phyloP scores from a whole-genome alignment of 306 rosid genomes.

The Begonia loranthoides region DNA sequence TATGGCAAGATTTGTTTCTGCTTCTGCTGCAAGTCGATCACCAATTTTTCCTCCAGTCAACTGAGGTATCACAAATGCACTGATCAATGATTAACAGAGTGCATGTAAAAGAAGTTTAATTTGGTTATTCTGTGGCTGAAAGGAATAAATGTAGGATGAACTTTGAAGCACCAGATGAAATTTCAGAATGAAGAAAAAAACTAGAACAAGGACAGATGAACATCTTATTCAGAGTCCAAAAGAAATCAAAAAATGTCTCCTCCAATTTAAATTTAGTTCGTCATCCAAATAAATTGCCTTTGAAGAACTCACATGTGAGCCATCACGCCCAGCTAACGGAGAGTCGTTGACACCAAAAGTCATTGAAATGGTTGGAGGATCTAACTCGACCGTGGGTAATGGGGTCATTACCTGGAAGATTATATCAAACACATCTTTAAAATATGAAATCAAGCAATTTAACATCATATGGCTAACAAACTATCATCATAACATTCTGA shows the following conservation, averaged over 20 bases:
- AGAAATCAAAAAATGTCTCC: too few relatives aligned
- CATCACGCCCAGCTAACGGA: conserved; percentile 97
- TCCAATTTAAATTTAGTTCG: too few relatives aligned
- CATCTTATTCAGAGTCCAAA: too few relatives aligned
- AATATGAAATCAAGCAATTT: too few relatives aligned
- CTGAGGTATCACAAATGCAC: conserved; percentile 28
- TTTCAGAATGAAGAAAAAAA: too few relatives aligned
- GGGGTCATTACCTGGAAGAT: conserved; percentile 46
- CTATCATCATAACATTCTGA: too few relatives aligned
- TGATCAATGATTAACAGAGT: conserved; percentile 6
- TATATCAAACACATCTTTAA: background rate
- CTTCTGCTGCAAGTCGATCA: conserved; percentile 77
- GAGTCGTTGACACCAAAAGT: conserved; percentile 97
- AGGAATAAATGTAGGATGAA: background rate
- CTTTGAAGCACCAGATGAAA: background rate
- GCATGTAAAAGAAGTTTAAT: background rate
- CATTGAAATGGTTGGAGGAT: conserved; percentile 99
- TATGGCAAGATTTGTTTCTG: conserved; percentile 97
- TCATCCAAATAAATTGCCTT: too few relatives aligned
- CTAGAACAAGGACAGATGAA: too few relatives aligned
- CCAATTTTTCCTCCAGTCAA: conserved; percentile 92
- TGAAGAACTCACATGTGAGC: conserved; percentile 61
- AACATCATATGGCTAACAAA: too few relatives aligned
- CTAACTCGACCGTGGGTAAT: conserved; percentile 85
- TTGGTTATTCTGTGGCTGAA: background rate